Base-by-base conservation (phyloP, 129 eudicot genomes). In the Scalesia atractyloides region DNA sequence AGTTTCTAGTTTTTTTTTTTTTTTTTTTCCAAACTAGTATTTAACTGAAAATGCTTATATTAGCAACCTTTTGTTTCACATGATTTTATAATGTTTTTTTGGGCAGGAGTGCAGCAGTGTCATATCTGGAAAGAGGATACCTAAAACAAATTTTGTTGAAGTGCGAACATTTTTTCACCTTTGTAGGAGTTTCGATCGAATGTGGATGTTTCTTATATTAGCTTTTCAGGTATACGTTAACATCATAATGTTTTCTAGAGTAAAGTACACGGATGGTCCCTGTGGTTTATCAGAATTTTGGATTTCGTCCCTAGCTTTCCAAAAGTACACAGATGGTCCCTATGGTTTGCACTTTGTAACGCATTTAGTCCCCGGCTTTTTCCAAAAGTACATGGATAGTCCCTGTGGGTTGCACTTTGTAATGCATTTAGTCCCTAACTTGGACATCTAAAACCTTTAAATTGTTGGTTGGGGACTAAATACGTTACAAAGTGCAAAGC, bases 141-240 rank as follows among this genome's bases (percentile, higher is more conserved):
- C 95, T 26, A 95, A 95, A 81, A 88, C 91, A 22, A 95, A 91
- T 79, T 95, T 95, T 76, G 99, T 88, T 73, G 99, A 95, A 88
- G 79, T 90, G 74, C 92, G 99, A 14, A 95, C 97, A 60, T 91
- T 88, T 86, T 88, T 75, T 91, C 97, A 95, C 81, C 83, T 95
- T 30, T 95, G 83, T 70, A 82, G 97, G 75, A 95, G 97, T 82
- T 95, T 95, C 47, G 97, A 95, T 73, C 86, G 99, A 59, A 84
- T 95, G 94, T 95, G 99, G 99, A 83, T 86, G 64, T 88, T 91
- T 70, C 88, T 90, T 73, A 86, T 86, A 72, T 81, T 95, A 84
- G 82, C 79, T 37, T 89, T 95, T 53, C 99, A 95, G 99, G 99
- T 95, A 82, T 30, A 61, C 75, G 4, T 15, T 22, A 57, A 39